Base-by-base conservation (phyloP, 768 basidiomycete species). In the Mycena venus region DNA sequence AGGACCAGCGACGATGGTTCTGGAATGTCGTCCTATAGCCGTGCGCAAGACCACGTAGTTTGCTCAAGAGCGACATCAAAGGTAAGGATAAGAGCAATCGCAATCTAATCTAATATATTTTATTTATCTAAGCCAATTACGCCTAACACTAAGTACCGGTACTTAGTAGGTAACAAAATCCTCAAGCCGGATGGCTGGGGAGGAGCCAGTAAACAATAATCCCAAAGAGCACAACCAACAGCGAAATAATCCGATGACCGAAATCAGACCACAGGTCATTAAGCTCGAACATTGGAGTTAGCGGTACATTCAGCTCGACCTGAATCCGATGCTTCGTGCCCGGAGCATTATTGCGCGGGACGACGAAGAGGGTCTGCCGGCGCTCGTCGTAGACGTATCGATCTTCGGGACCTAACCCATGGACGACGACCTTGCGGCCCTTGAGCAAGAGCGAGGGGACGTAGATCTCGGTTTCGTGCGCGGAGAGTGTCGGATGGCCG, bases 381-480 rank as follows among this genome's bases (percentile, higher is more conserved):
- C 82, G 79, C 78, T 88, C 88, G 75, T 96, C 94, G 82, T 95
- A 90, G 4, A 75, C 65, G 80, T 90, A 92, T 25, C 77, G 80
- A 70, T 94, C 92, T 0, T 83, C 87, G 5, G 85, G 74, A 21
- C 82, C 83, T 2, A 94, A 85, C 0, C 93, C 92, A 31, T 86
- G 81, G 0, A 96, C 88, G 19, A 90, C 77, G 19, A 97, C 79
- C 72, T 87, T 86, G 68, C 93, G 85, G 0, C 88, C 89, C 21
- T 87, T 88, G 1, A 91, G 86, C 42, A 96, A 84, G 73, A 88
- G 80, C 0, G 90, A 88, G 0, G 96, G 95, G 9, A 96, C 75
- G 83, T 92, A 98, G 34, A 97, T 91, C 83, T 96, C 95, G n/a
- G 95, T 96, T 79, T 94, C 91, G 58, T 86, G 82, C n/a, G 91